Conservation (phyloP, 768 basidiomycete species). For the Amanita fuliginea region DNA sequence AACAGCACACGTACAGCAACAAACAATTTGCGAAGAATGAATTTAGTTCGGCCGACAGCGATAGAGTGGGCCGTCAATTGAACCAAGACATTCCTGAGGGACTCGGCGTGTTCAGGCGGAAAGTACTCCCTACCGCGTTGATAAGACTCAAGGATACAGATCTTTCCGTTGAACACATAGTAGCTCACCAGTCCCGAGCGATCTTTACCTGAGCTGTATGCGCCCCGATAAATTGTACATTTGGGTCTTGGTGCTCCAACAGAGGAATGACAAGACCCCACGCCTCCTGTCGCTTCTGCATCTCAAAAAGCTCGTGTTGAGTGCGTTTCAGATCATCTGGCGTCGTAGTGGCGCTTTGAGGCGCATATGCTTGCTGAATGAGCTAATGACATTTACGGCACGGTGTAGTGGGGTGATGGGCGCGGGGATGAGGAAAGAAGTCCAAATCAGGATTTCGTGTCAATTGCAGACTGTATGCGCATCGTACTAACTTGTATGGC, state of each 20-base stretch:
- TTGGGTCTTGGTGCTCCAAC: constrained; percentile 57
- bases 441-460: constrained; percentile 3
- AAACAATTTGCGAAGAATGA: constrained; percentile 80
- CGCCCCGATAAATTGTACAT: constrained; percentile 92
- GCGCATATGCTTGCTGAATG: constrained; percentile 58
- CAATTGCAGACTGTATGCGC: constrained; percentile 11
- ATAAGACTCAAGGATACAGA: not conserved
- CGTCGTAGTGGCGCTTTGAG: constrained; percentile 31
- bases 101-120: constrained; percentile 45
- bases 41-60: constrained; percentile 42
- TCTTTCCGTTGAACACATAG: not conserved
- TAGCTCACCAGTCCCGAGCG: constrained; percentile 73
- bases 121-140: constrained; percentile 52
- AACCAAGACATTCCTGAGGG: constrained; percentile 57
- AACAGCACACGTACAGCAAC: constrained; percentile 62
- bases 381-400: constrained; percentile 27
- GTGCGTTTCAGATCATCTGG: constrained; percentile 51
- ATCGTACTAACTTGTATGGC: constrained; percentile 44
- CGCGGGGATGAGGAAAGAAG: constrained; percentile 6
- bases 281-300: constrained; percentile 67
- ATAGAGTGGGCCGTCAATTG: constrained; percentile 61
- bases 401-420: constrained; percentile 6
- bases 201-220: constrained; percentile 94
- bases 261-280: constrained; percentile 81
- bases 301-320: constrained; percentile 65